phyloP scores from a whole-genome alignment of 495 filamentous ascomycete genomes.

The Achaetomiella virescens region DNA sequence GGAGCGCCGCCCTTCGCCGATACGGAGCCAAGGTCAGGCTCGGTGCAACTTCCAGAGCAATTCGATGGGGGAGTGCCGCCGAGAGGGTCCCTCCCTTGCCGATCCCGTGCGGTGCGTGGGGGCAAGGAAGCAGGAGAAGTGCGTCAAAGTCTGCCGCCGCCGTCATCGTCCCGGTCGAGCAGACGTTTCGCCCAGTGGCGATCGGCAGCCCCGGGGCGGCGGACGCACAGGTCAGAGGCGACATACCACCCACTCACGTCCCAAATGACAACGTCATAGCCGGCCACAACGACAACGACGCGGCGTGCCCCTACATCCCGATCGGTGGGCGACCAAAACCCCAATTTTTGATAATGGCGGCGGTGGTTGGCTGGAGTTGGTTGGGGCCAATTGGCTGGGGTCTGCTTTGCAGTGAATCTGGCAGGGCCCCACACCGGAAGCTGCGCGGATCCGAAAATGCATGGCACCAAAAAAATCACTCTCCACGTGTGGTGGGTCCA shows the following conservation, averaged over 20 bases:
- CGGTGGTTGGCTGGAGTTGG: neutral
- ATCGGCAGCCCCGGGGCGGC: neutral
- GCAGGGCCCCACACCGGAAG: neutral
- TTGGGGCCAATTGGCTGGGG: neutral
- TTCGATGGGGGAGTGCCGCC: neutral
- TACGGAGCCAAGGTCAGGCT: neutral
- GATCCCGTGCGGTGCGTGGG: constrained; percentile 5
- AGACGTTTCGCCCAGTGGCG: neutral
- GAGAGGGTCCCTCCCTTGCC: neutral
- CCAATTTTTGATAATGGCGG: neutral
- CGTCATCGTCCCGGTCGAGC: neutral
- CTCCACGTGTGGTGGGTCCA: constrained; percentile 10
- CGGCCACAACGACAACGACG: too few species aligned
- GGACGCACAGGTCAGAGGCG: neutral
- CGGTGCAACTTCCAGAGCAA: neutral
- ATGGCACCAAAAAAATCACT: constrained; percentile 7
- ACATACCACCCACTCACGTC: too few species aligned
- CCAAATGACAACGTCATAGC: neutral
- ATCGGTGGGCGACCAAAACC: too few species aligned
- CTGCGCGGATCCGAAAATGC: constrained; percentile 9
- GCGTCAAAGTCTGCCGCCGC: neutral
- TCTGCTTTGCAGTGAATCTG: neutral
- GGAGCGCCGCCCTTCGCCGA: neutral
- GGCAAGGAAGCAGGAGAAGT: neutral
- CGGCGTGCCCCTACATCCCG: too few species aligned